Percentiles rank a stretch among this genome's conserved stretches.
Evolutionary conservation across 192 early-diverging fungal species (phyloP).

Genomic region (Helicostylum pulchrum): DNA sequence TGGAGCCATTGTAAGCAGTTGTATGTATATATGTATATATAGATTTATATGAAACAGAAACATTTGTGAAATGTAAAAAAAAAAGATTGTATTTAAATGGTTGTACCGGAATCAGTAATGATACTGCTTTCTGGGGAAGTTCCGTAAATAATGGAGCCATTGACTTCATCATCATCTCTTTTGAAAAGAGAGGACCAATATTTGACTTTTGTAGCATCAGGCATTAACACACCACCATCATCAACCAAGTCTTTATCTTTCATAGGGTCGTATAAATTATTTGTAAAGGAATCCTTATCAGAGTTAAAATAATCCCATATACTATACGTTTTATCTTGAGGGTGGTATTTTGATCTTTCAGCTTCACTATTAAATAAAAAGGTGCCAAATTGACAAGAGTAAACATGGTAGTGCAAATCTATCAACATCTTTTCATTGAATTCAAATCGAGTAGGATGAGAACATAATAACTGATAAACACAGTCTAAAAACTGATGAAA

Average conservation of each 20-base stretch:
- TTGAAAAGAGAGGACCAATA: constrained; percentile 77
- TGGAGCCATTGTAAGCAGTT: too few species aligned
- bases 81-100: too few species aligned
- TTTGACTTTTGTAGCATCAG: constrained; percentile 56
- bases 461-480: constrained; percentile 86
- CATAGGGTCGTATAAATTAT: constrained; percentile 55
- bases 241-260: constrained; percentile 43
- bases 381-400: constrained; percentile 91
- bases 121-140: background rate
- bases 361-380: constrained; percentile 89
- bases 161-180: constrained; percentile 54
- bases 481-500: constrained; percentile 98
- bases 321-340: constrained; percentile 39
- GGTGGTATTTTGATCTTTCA: constrained; percentile 59
- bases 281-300: constrained; percentile 53
- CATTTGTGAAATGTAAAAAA: too few species aligned
- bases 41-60: too few species aligned
- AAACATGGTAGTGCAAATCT: constrained; percentile 80
- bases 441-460: constrained; percentile 90
- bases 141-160: constrained; percentile 19
- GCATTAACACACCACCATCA: constrained; percentile 62
- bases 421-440: constrained; percentile 83
- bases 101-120: too few species aligned
- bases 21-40: too few species aligned
- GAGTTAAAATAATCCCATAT: constrained; percentile 82